Base-by-base conservation (phyloP, 2,329 filamentous ascomycete genomes). In the Cladosporium sphaerospermum region DNA sequence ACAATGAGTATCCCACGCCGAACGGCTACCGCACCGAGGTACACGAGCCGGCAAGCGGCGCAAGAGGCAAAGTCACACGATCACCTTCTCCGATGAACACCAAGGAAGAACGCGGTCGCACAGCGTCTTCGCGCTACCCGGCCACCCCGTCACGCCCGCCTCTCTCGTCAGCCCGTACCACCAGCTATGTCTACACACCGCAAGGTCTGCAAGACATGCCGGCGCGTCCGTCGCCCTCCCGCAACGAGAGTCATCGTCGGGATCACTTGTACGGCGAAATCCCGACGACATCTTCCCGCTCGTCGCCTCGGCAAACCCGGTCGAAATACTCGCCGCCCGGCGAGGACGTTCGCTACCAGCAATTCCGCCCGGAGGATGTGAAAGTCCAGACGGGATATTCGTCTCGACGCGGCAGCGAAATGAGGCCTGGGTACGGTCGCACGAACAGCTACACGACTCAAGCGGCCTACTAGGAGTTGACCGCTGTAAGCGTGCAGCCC, bases 361-460 rank as follows among this genome's bases (percentile, higher is more conserved):
- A 62, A 45, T 59, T 62, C 23, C 65, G 65, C 1, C 64, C 66
- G 9, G 70, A 74, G 19, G 69, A 73, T 45, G 61, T 75, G 39
- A 65, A 61, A 9, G 69, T 58, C n/a, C 55, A 56, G 41, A 61
- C 58, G 23, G 62, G 62, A 7, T 61, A 63, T 33, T 53, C 53
- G 37, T 53, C 46, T 5, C 50, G 41, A 44, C 55, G 57, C 16
- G 48, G 40, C 6, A 59, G 53, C 40, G 53, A 53, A 23, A 54
- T 58, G 33, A 55, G 57, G 34, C 60, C 61, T 13, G 48, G 34
- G 13, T 53, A 53, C 16, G 14, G 34, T 9, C 50, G 50, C 5
- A 31, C 28, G 4, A 42, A 42, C 28, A 53, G 50, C 50, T 53
- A 46, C 36, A 47, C 50, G 16, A 44, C 48, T 11, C 48, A 51